Evolutionary conservation across 805 yeast genomes (phyloP), one percentile per base, ranked within the genome.

Genomic region (Priceomyces haplophilus): DNA sequence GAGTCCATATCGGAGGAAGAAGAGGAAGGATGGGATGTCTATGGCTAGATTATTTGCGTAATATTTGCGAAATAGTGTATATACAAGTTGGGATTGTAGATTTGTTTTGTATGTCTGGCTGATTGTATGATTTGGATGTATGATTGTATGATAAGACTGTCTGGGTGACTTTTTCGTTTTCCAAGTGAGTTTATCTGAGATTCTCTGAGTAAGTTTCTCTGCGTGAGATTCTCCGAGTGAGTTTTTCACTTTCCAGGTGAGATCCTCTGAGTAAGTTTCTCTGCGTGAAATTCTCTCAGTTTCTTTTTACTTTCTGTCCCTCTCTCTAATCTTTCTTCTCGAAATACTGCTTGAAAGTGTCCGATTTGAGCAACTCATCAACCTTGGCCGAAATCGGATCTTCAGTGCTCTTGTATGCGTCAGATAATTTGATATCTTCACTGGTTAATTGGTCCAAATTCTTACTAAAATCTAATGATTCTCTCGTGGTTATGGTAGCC

Each of bases 1-100:
- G 67, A 77, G 66, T 59, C 63, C 52, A 58, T 66, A 53, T 77
- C 76, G 8, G 72, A 66, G 15, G 85, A 72, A 16, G 80, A 79
- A 38, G 87, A 83, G 40, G 89, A 81, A 38, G 31, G 31, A 27
- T 82, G 88, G 82, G 91, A 87, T 24, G 79, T 86, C 74, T 88
- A 85, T 57, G 96, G 91, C 1, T 84, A 58, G 46, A n/a, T n/a
- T 41, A 25, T 17, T 25, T 27, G 18, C 7, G 6, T 18, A 21
- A 24, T 12, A 17, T 35, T 29, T 7, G 16, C 40, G 27, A 15
- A 5, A 16, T 15, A 32, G 19, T 16, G 16, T 32, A 32, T 32
- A 32, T 17, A 18, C 23, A 32, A 32, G 21, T 16, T 32, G 16
- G 6, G 33, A 30, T n/a, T 30, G 10, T 30, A 13, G 33, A 30